Evolutionary conservation across 2,329 filamentous ascomycete genomes (phyloP), one percentile per base, ranked within the genome.

Genomic region (Sclerotinia minor): DNA sequence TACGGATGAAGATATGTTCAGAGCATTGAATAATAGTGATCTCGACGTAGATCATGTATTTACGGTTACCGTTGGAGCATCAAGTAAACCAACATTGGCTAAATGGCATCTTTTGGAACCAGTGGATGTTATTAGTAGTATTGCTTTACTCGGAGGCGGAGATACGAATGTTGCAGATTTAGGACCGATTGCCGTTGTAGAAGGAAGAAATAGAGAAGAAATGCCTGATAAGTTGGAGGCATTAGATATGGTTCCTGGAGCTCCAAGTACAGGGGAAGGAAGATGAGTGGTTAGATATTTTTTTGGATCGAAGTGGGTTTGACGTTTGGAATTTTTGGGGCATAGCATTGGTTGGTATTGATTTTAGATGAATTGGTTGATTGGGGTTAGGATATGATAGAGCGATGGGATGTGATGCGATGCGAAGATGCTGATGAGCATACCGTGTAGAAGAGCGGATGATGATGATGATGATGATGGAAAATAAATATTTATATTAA

Each of bases 1-100:
- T 74, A 99, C 95, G 7, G 95, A 99, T 77, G 95, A 99, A 84
- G 94, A 96, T 89, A 89, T 89, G 87, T 98, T 98, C 86, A 91
- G 92, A 67, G 89, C 92, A 19, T 84, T 98, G 55, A 88, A 88
- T 74, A 83, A 82, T 2, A 83, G 81, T 79, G 82, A 70, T 83
- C 84, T 75, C 76, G 84, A 78, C 76, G 80, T 79, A 77, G 81
- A 92, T 47, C 87, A 93, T 75, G 87, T 96, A 71, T 98, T 96
- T 80, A 92, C 92, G 2, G 92, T 96, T 54, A 97, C 93, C 0
- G 92, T 98, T 3, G 95, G 95, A 3, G 90, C 93, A 6, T 95
- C 91, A 79, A 94, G 90, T 67, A 97, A 97, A 83, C 89, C 93
- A 75, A 98, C 95, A 2, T 83, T 96, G 67, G 95, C 95, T 21